Evolutionary conservation across 2,329 filamentous ascomycete species (phyloP), one percentile per base, ranked within the genome.

Genomic region (Cercospora canescens): DNA sequence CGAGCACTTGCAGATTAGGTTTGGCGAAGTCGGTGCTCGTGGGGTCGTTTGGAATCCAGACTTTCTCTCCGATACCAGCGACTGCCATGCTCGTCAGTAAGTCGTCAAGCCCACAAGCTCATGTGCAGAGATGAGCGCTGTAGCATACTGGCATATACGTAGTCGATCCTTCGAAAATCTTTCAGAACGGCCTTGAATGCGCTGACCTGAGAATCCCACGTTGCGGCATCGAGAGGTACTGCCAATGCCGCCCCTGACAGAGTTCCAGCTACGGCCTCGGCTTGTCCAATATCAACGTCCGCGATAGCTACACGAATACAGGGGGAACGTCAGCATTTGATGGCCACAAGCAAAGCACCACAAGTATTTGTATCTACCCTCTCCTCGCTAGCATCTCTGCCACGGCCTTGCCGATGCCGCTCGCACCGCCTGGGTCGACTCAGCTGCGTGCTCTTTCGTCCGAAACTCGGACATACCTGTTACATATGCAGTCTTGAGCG

Each of bases 231-330:
- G 57, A 76, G 72, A 48, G 74, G 62, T 18, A 75, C 68, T 28
- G 72, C 75, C 30, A 74, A 62, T 2, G 62, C 48, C 2, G 14
- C 16, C 12, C 55, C 59, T 39, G 73, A 71, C 39, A 76, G 67
- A 4, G 61, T 18, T 16, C 61, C 37, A n/a, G 73, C 75, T 6
- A 76, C 66, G n/a, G 69, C 21, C 63, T 76, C 34, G 8, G 76
- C 73, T 8, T 67, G 69, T 24, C 65, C 9, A n/a, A 75, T 63
- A 65, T 79, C 73, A 34, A 69, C 67, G 64, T 81, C 79, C 32
- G 85, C 78, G 2, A 85, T 83, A 63, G 82, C 83, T 37, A 87
- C 82, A 41, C 81, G 79, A 67, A 85, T 82, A 12, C 81, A 83
- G 35, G 12, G 21, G n/a, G 16, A 50, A 35, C 16, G 18, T 48